phyloP scores from a whole-genome alignment of 2,329 filamentous ascomycete genomes.

The Aspergillus viridinutans region DNA sequence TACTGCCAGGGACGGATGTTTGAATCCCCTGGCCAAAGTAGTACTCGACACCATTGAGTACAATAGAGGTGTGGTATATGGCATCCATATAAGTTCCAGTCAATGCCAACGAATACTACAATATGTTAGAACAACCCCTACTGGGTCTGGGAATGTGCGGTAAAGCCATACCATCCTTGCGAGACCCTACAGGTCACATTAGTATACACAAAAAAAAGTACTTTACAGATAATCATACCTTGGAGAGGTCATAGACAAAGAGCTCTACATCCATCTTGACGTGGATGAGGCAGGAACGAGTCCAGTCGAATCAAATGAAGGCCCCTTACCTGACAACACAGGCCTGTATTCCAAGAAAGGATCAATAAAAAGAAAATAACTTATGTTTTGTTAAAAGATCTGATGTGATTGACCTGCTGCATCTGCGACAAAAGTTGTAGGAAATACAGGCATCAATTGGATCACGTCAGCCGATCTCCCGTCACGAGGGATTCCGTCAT shows the following conservation, averaged over 20 bases:
- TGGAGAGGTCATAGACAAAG: slow-evolving; percentile 74
- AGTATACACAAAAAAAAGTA: slow-evolving; percentile 15
- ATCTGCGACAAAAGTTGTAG: neutral
- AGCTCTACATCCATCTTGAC: slow-evolving; percentile 67
- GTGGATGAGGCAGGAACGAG: neutral
- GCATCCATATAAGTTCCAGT: slow-evolving; percentile 76
- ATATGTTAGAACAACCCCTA: slow-evolving; percentile 11
- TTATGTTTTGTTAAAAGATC: neutral
- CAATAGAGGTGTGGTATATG: slow-evolving; percentile 89
- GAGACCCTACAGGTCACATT: slow-evolving; percentile 43
- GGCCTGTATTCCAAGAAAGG: neutral
- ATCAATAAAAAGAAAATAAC: neutral
- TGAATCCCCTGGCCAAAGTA: slow-evolving; percentile 87
- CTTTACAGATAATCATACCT: slow-evolving; percentile 27
- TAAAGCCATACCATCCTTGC: slow-evolving; percentile 45
- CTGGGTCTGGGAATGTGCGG: neutral
- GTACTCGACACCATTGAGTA: slow-evolving; percentile 81
- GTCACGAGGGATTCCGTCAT: slow-evolving; percentile 12
- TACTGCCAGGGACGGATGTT: slow-evolving; percentile 71
- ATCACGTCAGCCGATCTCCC: slow-evolving; percentile 25
- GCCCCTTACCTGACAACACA: neutral
- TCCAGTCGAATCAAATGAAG: neutral
- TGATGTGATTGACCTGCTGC: neutral
- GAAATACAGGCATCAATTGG: slow-evolving; percentile 16
- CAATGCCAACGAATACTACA: slow-evolving; percentile 53